Evolutionary conservation across 345 rosid genomes (phyloP).

Genomic region (Pistacia atlantica): DNA sequence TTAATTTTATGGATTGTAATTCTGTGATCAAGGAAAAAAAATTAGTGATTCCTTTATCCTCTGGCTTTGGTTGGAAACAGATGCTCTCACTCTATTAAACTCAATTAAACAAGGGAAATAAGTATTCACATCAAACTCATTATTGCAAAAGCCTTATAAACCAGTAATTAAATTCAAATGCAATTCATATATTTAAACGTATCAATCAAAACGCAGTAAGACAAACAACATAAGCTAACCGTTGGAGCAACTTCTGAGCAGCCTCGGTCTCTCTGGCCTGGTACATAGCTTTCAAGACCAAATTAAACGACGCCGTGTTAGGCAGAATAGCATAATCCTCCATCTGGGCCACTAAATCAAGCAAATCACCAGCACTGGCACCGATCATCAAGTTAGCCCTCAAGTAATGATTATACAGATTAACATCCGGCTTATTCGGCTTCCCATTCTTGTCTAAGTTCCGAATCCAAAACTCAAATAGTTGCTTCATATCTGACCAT

Average conservation of each 20-base stretch:
- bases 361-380: slow-evolving; percentile 56
- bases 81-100: too few species aligned
- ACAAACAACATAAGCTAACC: slow-evolving; percentile 41
- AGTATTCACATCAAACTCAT: background rate
- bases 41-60: too few species aligned
- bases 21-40: too few species aligned
- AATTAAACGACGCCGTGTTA: slow-evolving; percentile 76
- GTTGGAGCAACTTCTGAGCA: slow-evolving; percentile 72
- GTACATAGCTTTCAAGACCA: slow-evolving; percentile 80
- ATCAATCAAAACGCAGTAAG: background rate
- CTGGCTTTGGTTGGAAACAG: too few species aligned
- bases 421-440: slow-evolving; percentile 80
- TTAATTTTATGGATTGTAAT: too few species aligned
- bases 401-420: slow-evolving; percentile 76
- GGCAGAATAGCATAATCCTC: slow-evolving; percentile 64
- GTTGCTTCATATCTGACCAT: slow-evolving; percentile 79
- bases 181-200: too few species aligned
- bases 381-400: slow-evolving; percentile 80
- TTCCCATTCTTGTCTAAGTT: slow-evolving; percentile 75
- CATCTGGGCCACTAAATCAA: slow-evolving; percentile 72
- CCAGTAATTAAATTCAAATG: background rate
- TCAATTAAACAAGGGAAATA: too few species aligned
- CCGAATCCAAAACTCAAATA: slow-evolving; percentile 82
- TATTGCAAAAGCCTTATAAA: background rate
- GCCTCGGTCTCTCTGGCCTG: slow-evolving; percentile 63